Percentiles rank a stretch among this genome's conserved stretches.
These are phyloP conservation scores for Hordeum marinum DNA, from an alignment of 176 grass and related monocot genomes.

Conservation along the genomic window DNA sequence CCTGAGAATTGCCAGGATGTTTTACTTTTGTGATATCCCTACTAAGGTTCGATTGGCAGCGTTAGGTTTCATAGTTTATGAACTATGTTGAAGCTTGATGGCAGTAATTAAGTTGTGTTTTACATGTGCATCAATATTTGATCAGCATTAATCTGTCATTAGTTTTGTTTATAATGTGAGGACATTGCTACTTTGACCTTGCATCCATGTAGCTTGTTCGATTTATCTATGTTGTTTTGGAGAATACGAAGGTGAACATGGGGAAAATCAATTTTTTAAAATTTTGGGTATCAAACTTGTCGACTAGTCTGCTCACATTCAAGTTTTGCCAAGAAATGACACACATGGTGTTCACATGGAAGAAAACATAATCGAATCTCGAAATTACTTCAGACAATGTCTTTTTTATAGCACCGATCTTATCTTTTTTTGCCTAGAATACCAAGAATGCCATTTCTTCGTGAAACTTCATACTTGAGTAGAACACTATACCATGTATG, in stretches of 20 bases:
- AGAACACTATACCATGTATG: neutral
- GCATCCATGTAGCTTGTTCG: neutral
- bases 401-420: neutral
- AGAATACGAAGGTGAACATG: neutral
- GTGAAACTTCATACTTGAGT: neutral
- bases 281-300: neutral
- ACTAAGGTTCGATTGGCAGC: neutral
- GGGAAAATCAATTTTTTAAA: neutral
- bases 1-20: neutral
- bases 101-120: neutral
- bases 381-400: neutral
- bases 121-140: neutral
- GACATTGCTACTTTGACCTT: neutral
- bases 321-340: neutral
- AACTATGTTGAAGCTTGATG: slow-evolving; percentile 1
- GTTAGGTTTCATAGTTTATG: neutral
- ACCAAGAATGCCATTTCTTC: neutral
- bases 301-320: neutral
- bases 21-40: neutral
- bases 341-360: neutral
- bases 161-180: neutral
- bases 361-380: neutral
- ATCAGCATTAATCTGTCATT: neutral
- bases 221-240: neutral
- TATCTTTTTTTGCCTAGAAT: neutral